Conservation (phyloP, 768 basidiomycete genomes). For the Lentinula detonsa region DNA sequence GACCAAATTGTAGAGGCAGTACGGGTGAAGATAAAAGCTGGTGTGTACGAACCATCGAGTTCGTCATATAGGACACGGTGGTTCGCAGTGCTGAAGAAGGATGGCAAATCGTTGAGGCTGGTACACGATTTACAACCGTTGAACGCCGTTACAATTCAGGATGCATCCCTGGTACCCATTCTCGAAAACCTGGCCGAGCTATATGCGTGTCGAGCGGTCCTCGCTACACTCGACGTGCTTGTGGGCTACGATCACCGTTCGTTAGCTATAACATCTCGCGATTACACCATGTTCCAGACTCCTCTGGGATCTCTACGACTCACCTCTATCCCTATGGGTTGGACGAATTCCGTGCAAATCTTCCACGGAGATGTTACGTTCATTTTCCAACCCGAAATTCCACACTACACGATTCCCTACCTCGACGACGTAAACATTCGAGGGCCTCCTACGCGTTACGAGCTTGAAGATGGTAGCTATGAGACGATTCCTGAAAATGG, state of each 20-base stretch:
- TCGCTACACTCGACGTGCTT: neutral
- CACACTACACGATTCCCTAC: neutral
- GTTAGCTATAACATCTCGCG: neutral
- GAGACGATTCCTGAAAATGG: too few relatives aligned
- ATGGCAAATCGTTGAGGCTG: constrained; percentile 12
- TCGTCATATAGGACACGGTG: neutral
- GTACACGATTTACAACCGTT: constrained; percentile 20
- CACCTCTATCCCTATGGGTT: constrained; percentile 23
- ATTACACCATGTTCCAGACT: constrained; percentile 8
- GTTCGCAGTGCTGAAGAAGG: constrained; percentile 7
- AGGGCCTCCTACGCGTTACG: neutral
- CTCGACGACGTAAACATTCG: neutral
- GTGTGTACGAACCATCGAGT: neutral
- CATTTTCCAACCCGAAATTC: constrained; percentile 22
- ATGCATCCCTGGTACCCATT: constrained; percentile 10
- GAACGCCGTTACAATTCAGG: constrained; percentile 13
- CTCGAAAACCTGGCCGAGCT: constrained; percentile 12
- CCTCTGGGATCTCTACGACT: constrained; percentile 17
- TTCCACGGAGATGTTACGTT: constrained; percentile 23
- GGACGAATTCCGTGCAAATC: constrained; percentile 22
- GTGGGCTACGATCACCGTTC: neutral
- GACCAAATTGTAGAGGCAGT: constrained; percentile 25
- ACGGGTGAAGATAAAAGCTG: constrained; percentile 22
- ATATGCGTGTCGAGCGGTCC: neutral
- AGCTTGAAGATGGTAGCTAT: neutral